A percentile compares a stretch with the other conserved stretches of the same genome.
Conservation (phyloP, 2,329 filamentous ascomycete species). For the Nemania abortiva region DNA sequence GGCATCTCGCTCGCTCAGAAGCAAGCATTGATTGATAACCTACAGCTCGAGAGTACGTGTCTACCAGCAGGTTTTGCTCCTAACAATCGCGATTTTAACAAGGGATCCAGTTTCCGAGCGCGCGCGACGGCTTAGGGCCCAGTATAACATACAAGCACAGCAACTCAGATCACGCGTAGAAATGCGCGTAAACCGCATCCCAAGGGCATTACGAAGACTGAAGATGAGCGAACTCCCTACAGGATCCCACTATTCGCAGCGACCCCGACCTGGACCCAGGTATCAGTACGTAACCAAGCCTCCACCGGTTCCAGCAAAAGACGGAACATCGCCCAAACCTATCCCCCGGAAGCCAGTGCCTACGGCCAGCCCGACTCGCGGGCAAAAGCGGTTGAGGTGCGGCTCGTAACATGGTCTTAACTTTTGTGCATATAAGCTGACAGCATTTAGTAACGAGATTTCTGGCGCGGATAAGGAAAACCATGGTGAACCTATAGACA, state of each 20-base stretch:
- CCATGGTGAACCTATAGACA: constrained; percentile 67
- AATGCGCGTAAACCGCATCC: constrained; percentile 93
- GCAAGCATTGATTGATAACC: constrained; percentile 87
- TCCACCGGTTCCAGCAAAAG: constrained; percentile 65
- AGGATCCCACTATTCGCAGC: constrained; percentile 62
- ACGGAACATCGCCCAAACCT: constrained; percentile 54
- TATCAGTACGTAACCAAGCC: constrained; percentile 51
- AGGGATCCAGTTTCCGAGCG: constrained; percentile 52
- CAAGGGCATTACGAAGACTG: constrained; percentile 78
- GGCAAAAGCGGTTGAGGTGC: constrained; percentile 66
- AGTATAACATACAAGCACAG: constrained; percentile 89
- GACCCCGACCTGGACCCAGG: constrained; percentile 50
- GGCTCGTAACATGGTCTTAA: constrained; percentile 43
- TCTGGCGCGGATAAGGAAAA: constrained; percentile 82
- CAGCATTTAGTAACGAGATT: constrained; percentile 68
- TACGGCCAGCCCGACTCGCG: constrained; percentile 46
- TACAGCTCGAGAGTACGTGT: constrained; percentile 84
- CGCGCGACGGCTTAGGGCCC: constrained; percentile 83
- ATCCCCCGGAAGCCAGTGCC: constrained; percentile 54
- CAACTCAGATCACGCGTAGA: constrained; percentile 88
- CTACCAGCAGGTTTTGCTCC: background rate
- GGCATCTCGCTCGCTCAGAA: constrained; percentile 79
- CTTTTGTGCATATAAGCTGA: constrained; percentile 40
- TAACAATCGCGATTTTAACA: constrained; percentile 31
- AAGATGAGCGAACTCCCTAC: constrained; percentile 84